Evolutionary conservation across 768 basidiomycete species (phyloP).

Genomic region (Suillus placidus): DNA sequence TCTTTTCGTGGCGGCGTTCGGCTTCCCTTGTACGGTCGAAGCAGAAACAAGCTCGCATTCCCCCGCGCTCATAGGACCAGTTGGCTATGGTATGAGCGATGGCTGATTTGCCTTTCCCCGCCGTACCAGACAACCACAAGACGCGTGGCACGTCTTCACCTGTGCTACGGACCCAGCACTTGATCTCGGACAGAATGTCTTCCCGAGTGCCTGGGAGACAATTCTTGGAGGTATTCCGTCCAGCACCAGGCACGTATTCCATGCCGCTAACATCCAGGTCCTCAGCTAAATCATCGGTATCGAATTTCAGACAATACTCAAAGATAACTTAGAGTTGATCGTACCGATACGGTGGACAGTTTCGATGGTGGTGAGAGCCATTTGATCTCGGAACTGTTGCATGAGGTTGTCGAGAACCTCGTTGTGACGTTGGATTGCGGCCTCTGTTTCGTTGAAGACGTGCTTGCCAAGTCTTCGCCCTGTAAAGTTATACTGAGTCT

Average conservation of each 20-base stretch:
- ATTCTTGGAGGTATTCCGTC: not conserved
- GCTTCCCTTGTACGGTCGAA: constrained; percentile 13
- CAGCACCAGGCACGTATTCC: not conserved
- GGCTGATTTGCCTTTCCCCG: constrained; percentile 23
- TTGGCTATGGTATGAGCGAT: constrained; percentile 21
- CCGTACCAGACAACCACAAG: constrained; percentile 16
- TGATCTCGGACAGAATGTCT: constrained; percentile 16
- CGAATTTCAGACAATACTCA: not conserved
- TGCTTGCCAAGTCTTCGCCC: constrained; percentile 8
- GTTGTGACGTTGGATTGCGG: not conserved
- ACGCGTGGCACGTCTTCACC: constrained; percentile 6
- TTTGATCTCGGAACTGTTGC: not conserved
- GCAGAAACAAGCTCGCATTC: constrained; percentile 19
- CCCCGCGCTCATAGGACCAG: constrained; percentile 9
- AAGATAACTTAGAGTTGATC: not conserved
- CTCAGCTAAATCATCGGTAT: not conserved
- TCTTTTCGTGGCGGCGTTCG: not conserved
- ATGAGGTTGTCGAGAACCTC: not conserved
- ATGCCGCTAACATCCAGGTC: not conserved
- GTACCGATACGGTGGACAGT: not conserved
- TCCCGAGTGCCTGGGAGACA: constrained; percentile 20
- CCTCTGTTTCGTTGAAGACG: not conserved
- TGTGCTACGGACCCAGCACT: constrained; percentile 14
- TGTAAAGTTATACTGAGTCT: not conserved
- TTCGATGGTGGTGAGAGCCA: not conserved